Percentiles rank a stretch among this genome's conserved stretches.
Evolutionary conservation across 1,284 basidiomycete genomes (phyloP).

Genomic region (Ustilago shanxiensis): DNA sequence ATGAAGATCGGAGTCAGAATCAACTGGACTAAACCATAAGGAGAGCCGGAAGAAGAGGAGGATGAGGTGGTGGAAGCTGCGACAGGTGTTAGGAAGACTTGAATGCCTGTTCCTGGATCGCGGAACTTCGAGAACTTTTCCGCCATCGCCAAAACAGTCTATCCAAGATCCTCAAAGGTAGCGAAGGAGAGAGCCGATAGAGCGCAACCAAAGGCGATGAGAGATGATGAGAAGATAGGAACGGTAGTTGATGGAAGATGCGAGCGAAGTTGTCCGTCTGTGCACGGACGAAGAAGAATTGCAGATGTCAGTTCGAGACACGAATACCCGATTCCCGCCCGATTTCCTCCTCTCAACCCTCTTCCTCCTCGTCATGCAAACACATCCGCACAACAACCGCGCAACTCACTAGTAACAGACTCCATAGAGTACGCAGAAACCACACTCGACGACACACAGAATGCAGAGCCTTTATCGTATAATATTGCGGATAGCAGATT

Average conservation of each 20-base stretch:
- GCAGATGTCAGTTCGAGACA: background rate
- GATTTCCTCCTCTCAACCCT: background rate
- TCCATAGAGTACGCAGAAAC: too few species aligned
- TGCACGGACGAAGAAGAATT: background rate
- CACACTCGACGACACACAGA: too few species aligned
- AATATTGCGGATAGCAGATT: too few species aligned
- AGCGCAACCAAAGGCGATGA: background rate
- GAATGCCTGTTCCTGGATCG: slow-evolving; percentile 56
- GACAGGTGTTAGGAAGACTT: slow-evolving; percentile 55
- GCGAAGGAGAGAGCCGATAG: background rate
- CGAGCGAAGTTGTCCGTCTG: background rate
- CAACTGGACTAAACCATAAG: background rate
- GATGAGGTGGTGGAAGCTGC: slow-evolving; percentile 1
- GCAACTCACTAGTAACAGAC: background rate
- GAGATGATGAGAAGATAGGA: background rate
- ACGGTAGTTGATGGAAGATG: background rate
- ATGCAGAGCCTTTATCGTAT: too few species aligned
- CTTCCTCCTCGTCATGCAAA: background rate
- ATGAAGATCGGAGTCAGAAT: slow-evolving; percentile 27
- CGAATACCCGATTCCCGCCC: background rate
- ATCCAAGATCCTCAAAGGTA: too few species aligned
- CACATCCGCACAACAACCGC: too few species aligned
- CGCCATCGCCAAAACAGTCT: too few species aligned
- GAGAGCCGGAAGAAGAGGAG: background rate
- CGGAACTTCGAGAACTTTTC: slow-evolving; percentile 54